Conservation (phyloP, 2,329 filamentous ascomycete species). For the Polytolypa hystricis region DNA sequence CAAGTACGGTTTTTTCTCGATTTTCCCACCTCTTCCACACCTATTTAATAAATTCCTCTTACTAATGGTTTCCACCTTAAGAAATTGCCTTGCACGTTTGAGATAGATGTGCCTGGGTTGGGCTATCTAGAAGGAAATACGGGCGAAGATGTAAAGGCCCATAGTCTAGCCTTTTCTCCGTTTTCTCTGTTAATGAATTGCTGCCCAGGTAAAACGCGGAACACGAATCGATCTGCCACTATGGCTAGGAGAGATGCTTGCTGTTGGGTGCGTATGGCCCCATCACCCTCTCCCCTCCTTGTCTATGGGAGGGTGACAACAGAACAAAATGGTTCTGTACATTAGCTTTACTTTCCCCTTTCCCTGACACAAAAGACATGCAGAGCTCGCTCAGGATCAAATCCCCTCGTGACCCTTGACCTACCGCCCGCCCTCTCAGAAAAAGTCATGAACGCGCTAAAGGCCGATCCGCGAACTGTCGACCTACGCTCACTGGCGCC, state of each 20-base stretch:
- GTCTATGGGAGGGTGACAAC: no score
- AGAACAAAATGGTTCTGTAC: background rate
- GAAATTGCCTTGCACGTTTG: constrained; percentile 94
- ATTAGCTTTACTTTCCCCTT: background rate
- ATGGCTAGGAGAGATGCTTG: constrained; percentile 92
- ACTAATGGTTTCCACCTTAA: no score
- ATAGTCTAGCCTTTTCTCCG: background rate
- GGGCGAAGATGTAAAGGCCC: constrained; percentile 41
- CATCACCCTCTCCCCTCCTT: background rate
- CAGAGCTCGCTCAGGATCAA: constrained; percentile 34
- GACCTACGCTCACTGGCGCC: constrained; percentile 71
- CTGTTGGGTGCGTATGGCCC: constrained; percentile 36
- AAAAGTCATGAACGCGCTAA: constrained; percentile 77
- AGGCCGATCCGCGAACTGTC: constrained; percentile 78
- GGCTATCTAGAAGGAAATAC: constrained; percentile 83
- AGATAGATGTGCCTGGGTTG: constrained; percentile 75
- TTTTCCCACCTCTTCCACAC: no score
- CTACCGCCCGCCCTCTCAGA: constrained; percentile 66
- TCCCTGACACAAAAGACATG: constrained; percentile 2
- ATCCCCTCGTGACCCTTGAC: constrained; percentile 65
- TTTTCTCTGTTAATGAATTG: background rate
- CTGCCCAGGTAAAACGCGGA: constrained; percentile 58
- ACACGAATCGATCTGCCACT: constrained; percentile 75
- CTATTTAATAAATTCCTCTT: no score
- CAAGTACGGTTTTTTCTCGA: constrained; percentile 21